Conservation (phyloP, 805 yeast species). For the Saccharomyces mikatae region DNA sequence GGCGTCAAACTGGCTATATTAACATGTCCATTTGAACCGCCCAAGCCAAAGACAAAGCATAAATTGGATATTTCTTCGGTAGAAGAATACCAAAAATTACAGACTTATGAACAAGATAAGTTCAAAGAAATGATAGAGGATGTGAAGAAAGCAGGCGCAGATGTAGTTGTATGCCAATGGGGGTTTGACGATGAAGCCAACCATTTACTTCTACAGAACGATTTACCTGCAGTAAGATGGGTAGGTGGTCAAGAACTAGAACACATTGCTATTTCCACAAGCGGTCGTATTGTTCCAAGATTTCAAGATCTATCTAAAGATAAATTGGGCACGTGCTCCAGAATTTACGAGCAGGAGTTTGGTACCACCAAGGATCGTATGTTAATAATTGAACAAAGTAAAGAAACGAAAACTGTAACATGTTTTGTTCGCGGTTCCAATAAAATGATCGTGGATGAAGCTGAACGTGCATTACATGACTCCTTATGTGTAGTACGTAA, state of each 20-base stretch:
- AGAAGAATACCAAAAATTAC: slow-evolving; percentile 86
- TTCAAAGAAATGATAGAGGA: slow-evolving; percentile 82
- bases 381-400: slow-evolving; percentile 87
- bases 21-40: slow-evolving; percentile 99
- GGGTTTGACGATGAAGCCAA: slow-evolving; percentile 99
- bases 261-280: slow-evolving; percentile 92
- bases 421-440: slow-evolving; percentile 92
- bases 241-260: slow-evolving; percentile 97
- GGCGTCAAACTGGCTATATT: slow-evolving; percentile 88
- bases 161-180: slow-evolving; percentile 97
- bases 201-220: slow-evolving; percentile 78
- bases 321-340: slow-evolving; percentile 84
- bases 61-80: slow-evolving; percentile 89
- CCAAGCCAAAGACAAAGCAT: slow-evolving; percentile 98
- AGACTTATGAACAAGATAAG: slow-evolving; percentile 84
- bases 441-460: slow-evolving; percentile 96
- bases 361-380: slow-evolving; percentile 96
- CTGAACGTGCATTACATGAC: slow-evolving; percentile 92
- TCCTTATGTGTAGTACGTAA: slow-evolving; percentile 96
- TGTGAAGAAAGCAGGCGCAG: slow-evolving; percentile 88
- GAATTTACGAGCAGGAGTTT: slow-evolving; percentile 78
- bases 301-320: slow-evolving; percentile 81
- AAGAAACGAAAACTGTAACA: slow-evolving; percentile 82
- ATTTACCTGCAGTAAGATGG: slow-evolving; percentile 96
- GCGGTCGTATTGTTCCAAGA: slow-evolving; percentile 94